Evolutionary conservation across 2,329 filamentous ascomycete genomes (phyloP).

Genomic region (Teratosphaeria destructans): DNA sequence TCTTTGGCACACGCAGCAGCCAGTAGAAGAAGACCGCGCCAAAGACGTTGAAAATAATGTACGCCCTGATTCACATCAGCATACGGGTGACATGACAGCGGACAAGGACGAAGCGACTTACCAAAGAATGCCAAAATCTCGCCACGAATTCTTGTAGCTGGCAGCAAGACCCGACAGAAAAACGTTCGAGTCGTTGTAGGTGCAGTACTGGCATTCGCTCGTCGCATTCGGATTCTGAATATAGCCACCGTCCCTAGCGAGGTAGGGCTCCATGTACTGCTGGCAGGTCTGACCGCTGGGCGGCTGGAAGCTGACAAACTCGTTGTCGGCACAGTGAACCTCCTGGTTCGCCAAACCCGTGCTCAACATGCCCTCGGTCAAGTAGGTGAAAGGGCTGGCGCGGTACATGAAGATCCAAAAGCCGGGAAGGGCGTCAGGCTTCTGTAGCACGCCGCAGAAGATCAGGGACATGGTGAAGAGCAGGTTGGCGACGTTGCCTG

Average conservation of each 20-base stretch:
- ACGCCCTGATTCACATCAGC: conserved; percentile 4
- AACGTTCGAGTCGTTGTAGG: conserved; percentile 31
- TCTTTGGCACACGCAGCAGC: conserved; percentile 43
- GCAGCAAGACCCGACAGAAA: conserved; percentile 34
- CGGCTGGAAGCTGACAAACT: conserved; percentile 58
- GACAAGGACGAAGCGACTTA: conserved; percentile 36
- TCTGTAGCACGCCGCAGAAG: conserved; percentile 61
- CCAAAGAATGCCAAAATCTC: conserved; percentile 44
- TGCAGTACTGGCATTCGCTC: conserved; percentile 30
- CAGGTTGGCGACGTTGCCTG: conserved; percentile 65
- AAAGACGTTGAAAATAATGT: conserved; percentile 29
- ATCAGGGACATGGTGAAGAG: conserved; percentile 63
- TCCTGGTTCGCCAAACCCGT: conserved; percentile 57
- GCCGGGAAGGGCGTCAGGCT: conserved; percentile 50
- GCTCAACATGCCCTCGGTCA: conserved; percentile 62
- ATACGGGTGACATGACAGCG: conserved; percentile 27
- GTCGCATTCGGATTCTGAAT: conserved; percentile 25
- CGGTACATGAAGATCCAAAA: conserved; percentile 79
- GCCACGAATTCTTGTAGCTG: conserved; percentile 34
- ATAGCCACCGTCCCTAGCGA: conserved; percentile 24
- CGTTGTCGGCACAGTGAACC: conserved; percentile 58
- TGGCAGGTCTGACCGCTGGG: conserved; percentile 36
- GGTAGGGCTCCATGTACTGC: conserved; percentile 29
- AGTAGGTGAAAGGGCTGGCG: conserved; percentile 67
- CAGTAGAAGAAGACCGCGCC: conserved; percentile 44